Evolutionary conservation across 345 rosid genomes (phyloP).

Genomic region (Psidium friedrichsthalianum): DNA sequence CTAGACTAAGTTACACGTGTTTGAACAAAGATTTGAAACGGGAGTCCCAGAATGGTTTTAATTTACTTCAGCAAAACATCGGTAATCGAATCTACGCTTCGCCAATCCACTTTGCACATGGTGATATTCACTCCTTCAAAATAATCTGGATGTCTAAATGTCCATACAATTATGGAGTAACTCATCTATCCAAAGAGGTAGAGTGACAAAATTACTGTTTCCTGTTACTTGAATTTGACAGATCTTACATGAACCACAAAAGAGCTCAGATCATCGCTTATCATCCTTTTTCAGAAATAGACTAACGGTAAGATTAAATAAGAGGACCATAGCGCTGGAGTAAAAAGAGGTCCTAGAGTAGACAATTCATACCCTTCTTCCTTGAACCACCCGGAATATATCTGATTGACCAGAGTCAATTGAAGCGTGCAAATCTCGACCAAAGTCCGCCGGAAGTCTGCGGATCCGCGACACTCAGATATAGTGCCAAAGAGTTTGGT

Average conservation of each 20-base stretch:
- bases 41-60: not conserved
- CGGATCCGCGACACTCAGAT: not conserved
- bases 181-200: not conserved
- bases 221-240: not conserved
- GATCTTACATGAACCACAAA: not conserved
- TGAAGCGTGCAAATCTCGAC: not conserved
- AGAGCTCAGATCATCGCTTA: not conserved
- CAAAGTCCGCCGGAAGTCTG: not conserved
- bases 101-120: not conserved
- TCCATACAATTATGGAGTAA: not conserved
- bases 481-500: not conserved
- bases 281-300: not conserved
- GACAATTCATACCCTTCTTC: not conserved
- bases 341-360: not conserved
- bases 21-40: not conserved
- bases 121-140: not conserved
- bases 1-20: not conserved
- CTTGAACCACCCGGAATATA: not conserved
- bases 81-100: not conserved
- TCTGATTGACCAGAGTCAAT: not conserved
- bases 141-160: not conserved
- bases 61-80: not conserved
- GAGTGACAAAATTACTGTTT: not conserved
- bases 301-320: not conserved
- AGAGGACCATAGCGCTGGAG: not conserved